A percentile compares a stretch with the other conserved stretches of the same genome.
These are phyloP conservation scores for Trichoderma atrobrunneum DNA, from an alignment of 2,329 filamentous ascomycete genomes.

Conservation along the genomic window DNA sequence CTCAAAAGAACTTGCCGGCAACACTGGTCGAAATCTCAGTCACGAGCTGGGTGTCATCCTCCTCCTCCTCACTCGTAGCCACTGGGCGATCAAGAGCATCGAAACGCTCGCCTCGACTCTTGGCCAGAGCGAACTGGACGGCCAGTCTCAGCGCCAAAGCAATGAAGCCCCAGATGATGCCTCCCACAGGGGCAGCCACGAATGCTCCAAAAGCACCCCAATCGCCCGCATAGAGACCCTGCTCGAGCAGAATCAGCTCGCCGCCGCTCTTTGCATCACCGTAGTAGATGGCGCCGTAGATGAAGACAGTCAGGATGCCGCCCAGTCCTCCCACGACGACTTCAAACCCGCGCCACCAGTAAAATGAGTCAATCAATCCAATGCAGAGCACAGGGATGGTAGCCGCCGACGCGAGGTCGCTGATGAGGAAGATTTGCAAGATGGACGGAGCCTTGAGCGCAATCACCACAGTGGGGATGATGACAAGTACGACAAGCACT, in stretches of 20 bases:
- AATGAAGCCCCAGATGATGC: constrained; percentile 66
- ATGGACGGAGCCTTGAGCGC: constrained; percentile 72
- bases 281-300: constrained; percentile 78
- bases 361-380: constrained; percentile 67
- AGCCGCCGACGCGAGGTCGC: constrained; percentile 73
- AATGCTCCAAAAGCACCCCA: constrained; percentile 85
- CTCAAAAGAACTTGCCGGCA: constrained; percentile 55
- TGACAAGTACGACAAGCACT: constrained; percentile 64
- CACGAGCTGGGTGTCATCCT: constrained; percentile 30
- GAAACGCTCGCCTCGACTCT: constrained; percentile 59
- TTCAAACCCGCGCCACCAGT: constrained; percentile 78
- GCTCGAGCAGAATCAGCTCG: constrained; percentile 66
- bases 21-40: constrained; percentile 27
- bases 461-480: constrained; percentile 70
- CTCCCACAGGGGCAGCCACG: constrained; percentile 73
- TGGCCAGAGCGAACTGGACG: constrained; percentile 57
- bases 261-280: constrained; percentile 61
- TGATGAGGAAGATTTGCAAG: constrained; percentile 79
- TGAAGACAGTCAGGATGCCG: constrained; percentile 74
- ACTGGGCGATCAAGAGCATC: constrained; percentile 61
- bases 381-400: constrained; percentile 72
- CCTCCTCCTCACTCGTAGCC: constrained; percentile 24
- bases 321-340: constrained; percentile 75
- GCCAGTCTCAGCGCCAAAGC: constrained; percentile 60
- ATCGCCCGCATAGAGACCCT: constrained; percentile 72